Conservation (phyloP, 2,329 filamentous ascomycete genomes). For the Grosmannia serpens region DNA sequence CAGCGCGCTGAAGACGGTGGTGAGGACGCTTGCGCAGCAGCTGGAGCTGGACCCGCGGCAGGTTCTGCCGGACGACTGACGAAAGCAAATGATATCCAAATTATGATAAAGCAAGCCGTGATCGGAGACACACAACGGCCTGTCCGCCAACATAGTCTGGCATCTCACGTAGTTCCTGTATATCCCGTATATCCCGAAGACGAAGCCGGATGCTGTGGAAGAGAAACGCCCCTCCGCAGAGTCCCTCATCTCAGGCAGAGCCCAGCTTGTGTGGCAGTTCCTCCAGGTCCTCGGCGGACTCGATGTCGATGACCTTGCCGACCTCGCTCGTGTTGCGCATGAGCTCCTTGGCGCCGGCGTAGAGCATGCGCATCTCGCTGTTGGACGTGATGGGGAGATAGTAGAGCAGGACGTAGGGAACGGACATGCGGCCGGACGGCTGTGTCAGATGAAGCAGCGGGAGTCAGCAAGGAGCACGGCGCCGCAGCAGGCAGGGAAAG, state of each 20-base stretch:
- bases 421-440: slow-evolving; percentile 72
- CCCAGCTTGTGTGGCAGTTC: slow-evolving; percentile 60
- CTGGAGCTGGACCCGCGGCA: slow-evolving; percentile 50
- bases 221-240: background rate
- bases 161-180: background rate
- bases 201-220: background rate
- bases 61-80: slow-evolving; percentile 30
- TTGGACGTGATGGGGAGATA: slow-evolving; percentile 92
- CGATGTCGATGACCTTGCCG: slow-evolving; percentile 76
- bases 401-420: slow-evolving; percentile 90
- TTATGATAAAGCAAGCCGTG: background rate
- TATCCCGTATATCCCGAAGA: background rate
- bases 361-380: slow-evolving; percentile 77
- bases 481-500: background rate
- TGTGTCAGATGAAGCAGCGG: slow-evolving; percentile 21
- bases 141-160: background rate
- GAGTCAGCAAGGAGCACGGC: background rate
- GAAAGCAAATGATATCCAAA: slow-evolving; percentile 13
- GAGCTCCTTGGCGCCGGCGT: slow-evolving; percentile 90
- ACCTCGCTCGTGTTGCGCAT: slow-evolving; percentile 90
- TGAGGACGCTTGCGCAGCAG: slow-evolving; percentile 56
- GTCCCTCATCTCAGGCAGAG: slow-evolving; percentile 14
- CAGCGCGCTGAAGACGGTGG: slow-evolving; percentile 67
- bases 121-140: no score
- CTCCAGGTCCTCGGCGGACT: slow-evolving; percentile 67